Percentiles rank a stretch among this genome's conserved stretches.
These are phyloP conservation scores for Cytospora chrysosperma DNA, from an alignment of 2,329 filamentous ascomycete species.

Conservation along the genomic window DNA sequence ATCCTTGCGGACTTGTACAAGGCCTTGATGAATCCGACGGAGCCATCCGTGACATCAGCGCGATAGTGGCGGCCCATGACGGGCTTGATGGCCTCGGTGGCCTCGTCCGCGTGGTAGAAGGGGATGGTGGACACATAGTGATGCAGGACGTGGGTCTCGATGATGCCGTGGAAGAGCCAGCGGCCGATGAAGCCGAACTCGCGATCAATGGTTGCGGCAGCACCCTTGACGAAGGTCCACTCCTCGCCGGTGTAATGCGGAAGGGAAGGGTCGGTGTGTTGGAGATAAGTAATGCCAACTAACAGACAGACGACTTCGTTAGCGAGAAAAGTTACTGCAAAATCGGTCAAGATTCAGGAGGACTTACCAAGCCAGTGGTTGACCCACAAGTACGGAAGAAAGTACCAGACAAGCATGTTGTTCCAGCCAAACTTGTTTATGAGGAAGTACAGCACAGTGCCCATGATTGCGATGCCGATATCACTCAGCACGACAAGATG, in stretches of 20 bases:
- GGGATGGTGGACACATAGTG: slow-evolving; percentile 96
- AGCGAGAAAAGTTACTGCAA: neutral
- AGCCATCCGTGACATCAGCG: slow-evolving; percentile 72
- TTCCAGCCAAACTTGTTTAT: slow-evolving; percentile 76
- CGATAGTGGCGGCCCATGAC: slow-evolving; percentile 97
- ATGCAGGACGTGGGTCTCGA: slow-evolving; percentile 97
- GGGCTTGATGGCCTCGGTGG: slow-evolving; percentile 87
- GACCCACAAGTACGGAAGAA: slow-evolving; percentile 92
- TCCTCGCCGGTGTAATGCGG: slow-evolving; percentile 84
- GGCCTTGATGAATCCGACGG: slow-evolving; percentile 78
- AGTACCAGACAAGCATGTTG: slow-evolving; percentile 94
- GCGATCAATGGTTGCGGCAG: slow-evolving; percentile 92
- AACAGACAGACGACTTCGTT: slow-evolving; percentile 14
- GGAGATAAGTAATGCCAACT: slow-evolving; percentile 97
- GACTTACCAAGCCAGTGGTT: slow-evolving; percentile 97
- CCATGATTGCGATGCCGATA: slow-evolving; percentile 68
- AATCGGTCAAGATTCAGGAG: neutral
- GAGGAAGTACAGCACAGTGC: slow-evolving; percentile 63
- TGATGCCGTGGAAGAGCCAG: slow-evolving; percentile 87
- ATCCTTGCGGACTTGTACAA: slow-evolving; percentile 77
- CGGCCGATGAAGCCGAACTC: slow-evolving; percentile 96
- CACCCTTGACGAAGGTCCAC: slow-evolving; percentile 93
- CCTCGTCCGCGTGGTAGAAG: slow-evolving; percentile 95
- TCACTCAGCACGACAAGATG: slow-evolving; percentile 85
- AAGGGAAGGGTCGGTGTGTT: slow-evolving; percentile 92